Evolutionary conservation across 2,329 filamentous ascomycete genomes (phyloP), one percentile per base, ranked within the genome.

Genomic region (Ambrosiella cleistominuta): DNA sequence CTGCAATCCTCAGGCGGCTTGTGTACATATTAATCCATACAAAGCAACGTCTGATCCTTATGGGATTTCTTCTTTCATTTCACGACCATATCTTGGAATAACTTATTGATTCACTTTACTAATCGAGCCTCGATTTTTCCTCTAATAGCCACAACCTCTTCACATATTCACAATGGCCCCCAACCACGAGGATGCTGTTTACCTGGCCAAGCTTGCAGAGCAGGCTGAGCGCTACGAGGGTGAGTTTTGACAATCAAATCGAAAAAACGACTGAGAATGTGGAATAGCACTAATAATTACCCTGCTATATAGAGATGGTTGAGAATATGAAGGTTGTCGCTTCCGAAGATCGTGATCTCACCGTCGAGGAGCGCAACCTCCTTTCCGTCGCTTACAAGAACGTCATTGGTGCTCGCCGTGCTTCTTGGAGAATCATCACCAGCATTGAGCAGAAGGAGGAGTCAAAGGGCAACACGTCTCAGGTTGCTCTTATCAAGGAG

Each of bases 181-280:
- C 35, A 56, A 55, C 50, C 56, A 95, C 81, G 91, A 97, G 82
- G 90, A 97, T 79, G 91, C 90, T 70, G 93, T 98, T 71, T 97
- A 97, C 76, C 86, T 97, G 74, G 93, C 93, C 77, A 97, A 97
- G 89, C 87, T 98, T 75, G 93, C 93, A 72, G 93, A 98, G 85
- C 93, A 98, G 84, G 93, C 93, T 75, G 93, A 98, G 85, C 91
- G 93, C 74, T 98, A 98, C 77, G 93, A 98, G 81, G 93, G 93
- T 97, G 78, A 62, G 62, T 58, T 54, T 37, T 35, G 13, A 7
- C 39, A 42, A 12, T 17, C 50, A 55, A 45, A 53, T 60, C 57
- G 64, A 59, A 65, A 51, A 56, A 8, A 47, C 47, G 52, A 45
- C 56, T 59, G 44, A 62, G 53, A 13, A 37, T 47, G 11, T 12